Conservation (phyloP, 139 green algal species). For the Coelastrella sp. region DNA sequence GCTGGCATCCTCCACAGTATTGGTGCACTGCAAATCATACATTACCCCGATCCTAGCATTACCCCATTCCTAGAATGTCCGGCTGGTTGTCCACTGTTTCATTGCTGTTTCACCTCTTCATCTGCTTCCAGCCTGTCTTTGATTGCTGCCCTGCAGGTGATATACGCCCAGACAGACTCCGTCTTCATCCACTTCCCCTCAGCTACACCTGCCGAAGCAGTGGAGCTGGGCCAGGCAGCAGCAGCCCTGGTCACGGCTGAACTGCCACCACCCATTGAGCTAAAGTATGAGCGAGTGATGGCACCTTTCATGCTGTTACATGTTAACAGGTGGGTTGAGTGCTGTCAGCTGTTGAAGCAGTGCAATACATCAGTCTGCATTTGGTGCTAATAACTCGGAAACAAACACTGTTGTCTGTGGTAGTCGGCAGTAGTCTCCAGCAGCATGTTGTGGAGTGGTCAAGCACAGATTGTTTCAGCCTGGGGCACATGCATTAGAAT, state of each 20-base stretch:
- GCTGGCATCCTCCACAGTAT: no score
- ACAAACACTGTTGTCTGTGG: no score
- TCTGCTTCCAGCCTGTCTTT: no score
- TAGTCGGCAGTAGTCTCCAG: no score
- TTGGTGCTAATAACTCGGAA: neutral
- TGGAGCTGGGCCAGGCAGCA: slow-evolving; percentile 52
- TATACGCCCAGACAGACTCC: slow-evolving; percentile 84
- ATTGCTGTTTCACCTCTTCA: no score
- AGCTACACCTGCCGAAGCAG: slow-evolving; percentile 50
- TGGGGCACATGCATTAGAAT: no score
- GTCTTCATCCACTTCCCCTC: slow-evolving; percentile 73
- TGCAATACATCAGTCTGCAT: neutral
- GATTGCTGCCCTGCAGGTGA: slow-evolving; percentile 51
- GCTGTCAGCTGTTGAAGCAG: neutral
- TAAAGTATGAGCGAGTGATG: slow-evolving; percentile 79
- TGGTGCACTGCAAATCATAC: no score
- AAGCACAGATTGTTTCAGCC: no score
- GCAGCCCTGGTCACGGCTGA: slow-evolving; percentile 55
- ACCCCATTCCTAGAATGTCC: no score
- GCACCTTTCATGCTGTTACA: slow-evolving; percentile 85
- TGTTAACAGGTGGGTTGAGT: slow-evolving; percentile 76
- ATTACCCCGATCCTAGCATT: no score
- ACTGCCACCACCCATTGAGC: slow-evolving; percentile 73
- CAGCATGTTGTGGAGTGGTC: no score
- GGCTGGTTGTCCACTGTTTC: no score